Evolutionary conservation across 2,329 filamentous ascomycete genomes (phyloP).

Genomic region (Alternaria consortialis): DNA sequence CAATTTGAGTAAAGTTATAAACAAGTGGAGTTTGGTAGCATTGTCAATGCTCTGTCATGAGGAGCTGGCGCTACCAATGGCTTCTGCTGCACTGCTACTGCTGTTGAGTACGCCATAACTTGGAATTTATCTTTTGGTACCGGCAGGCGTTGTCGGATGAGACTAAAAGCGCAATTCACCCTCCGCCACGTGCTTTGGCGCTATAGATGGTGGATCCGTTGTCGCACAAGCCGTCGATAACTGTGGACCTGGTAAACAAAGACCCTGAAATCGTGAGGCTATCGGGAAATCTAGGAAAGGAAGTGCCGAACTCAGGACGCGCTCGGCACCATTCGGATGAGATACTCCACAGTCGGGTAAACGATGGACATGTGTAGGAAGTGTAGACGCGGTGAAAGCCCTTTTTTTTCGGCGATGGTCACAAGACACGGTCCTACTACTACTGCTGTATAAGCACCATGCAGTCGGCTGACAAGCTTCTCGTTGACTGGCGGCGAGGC

Average conservation of each 20-base stretch:
- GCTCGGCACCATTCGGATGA: slow-evolving; percentile 25
- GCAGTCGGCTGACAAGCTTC: slow-evolving; percentile 11
- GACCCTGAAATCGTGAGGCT: slow-evolving; percentile 33
- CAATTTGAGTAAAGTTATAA: not conserved
- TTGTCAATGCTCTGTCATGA: not conserved
- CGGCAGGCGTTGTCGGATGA: slow-evolving; percentile 27
- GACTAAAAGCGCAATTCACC: slow-evolving; percentile 22
- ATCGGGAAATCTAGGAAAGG: slow-evolving; percentile 38
- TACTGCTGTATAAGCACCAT: not conserved
- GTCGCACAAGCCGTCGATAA: slow-evolving; percentile 12
- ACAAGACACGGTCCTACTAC: not conserved
- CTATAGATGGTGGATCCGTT: slow-evolving; percentile 27
- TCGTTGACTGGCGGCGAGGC: slow-evolving; percentile 9
- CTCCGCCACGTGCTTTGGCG: slow-evolving; percentile 28
- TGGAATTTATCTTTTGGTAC: slow-evolving; percentile 2
- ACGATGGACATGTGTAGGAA: slow-evolving; percentile 7
- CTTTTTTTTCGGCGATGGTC: not conserved
- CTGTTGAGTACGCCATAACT: slow-evolving; percentile 19
- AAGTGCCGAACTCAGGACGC: slow-evolving; percentile 15
- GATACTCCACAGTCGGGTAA: slow-evolving; percentile 25
- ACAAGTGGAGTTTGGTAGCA: not conserved
- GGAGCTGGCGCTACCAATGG: slow-evolving; percentile 1
- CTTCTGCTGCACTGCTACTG: slow-evolving; percentile 2
- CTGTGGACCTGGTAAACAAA: slow-evolving; percentile 27
- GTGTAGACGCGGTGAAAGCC: slow-evolving; percentile 4